A percentile compares a stretch with the other conserved stretches of the same genome.
Conservation (phyloP, 2,329 filamentous ascomycete genomes). For the Colletotrichum limetticola region DNA sequence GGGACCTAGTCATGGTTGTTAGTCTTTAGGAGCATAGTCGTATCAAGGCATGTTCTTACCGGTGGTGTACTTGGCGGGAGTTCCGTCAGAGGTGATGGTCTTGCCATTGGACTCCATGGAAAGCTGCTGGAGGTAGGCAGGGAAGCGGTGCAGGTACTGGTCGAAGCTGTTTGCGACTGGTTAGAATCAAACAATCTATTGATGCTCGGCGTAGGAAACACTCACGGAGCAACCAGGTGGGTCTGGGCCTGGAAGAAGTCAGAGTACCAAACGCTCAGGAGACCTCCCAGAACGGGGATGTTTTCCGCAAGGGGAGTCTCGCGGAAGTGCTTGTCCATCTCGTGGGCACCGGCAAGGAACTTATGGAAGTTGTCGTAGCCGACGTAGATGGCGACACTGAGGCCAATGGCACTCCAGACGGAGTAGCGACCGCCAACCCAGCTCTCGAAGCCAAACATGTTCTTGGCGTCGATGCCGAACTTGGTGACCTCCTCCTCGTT, state of each 20-base stretch:
- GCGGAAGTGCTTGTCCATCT: constrained; percentile 99
- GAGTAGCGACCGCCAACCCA: constrained; percentile 99
- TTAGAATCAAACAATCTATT: neutral
- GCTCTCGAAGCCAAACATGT: constrained; percentile 99
- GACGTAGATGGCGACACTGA: constrained; percentile 94
- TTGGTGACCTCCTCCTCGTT: constrained; percentile 96
- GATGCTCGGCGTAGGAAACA: constrained; percentile 37
- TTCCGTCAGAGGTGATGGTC: constrained; percentile 88
- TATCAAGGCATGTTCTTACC: constrained; percentile 51
- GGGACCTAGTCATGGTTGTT: constrained; percentile 60
- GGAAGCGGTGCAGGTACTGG: constrained; percentile 99
- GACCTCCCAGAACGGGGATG: constrained; percentile 90
- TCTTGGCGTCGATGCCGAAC: constrained; percentile 98
- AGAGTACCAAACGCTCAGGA: constrained; percentile 98
- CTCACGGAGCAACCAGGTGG: constrained; percentile 93
- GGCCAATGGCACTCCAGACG: constrained; percentile 97
- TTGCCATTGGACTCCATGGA: constrained; percentile 99
- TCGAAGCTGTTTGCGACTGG: constrained; percentile 75
- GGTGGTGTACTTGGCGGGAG: constrained; percentile 96
- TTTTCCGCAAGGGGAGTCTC: constrained; percentile 92
- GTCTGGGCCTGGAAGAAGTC: constrained; percentile 99
- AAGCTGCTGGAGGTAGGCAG: constrained; percentile 97
- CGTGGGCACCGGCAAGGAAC: constrained; percentile 93
- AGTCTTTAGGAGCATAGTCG: neutral
- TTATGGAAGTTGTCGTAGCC: constrained; percentile 98